Base-by-base conservation (phyloP, 257 asterid genomes). In the Nicotiana otophora region DNA sequence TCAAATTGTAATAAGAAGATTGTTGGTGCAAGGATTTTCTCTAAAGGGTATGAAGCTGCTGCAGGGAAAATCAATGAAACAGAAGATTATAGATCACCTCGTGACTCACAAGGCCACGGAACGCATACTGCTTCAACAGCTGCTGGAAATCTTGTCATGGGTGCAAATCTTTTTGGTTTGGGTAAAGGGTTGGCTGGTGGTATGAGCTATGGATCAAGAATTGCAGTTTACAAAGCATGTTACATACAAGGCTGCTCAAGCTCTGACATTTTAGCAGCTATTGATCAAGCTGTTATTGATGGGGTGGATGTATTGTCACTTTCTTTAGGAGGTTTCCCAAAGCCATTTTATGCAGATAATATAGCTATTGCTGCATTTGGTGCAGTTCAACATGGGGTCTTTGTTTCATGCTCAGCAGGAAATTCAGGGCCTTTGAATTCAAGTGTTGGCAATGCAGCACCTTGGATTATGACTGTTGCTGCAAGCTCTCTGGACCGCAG, bases 381-480 rank as follows among this genome's bases (percentile, higher is more conserved):
- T 10, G 98, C 98, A 1, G 53, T 86, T 19, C 84, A 65, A 62
- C 88, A 88, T 1, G 97, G 98, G 3, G 87, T 93, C 12, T 81
- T 88, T 39, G 89, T 92, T 69, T 83, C 92, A 0, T 82, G 84
- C 77, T 93, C 98, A 14, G 98, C 94, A 15, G 95, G 97, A 4
- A 95, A 93, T 72, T 85, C 91, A 0, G 98, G 98, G 2, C 98
- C 98, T 3, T 26, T 15, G 0, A 76, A 19, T 30, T 90, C 93
- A n/a, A 81, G 89, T 0, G 91, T 90, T 3, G 83, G 88, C 77
- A 95, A 93, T 55, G 75, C 65, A 20, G 94, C 98, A 1, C 98
- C 98, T 0, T 94, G 98, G 98, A 83, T 94, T 42, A 87, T 87
- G 80, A 93, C 98, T 0, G 97, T 93, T 64, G 97, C 91, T 14